Evolutionary conservation across 306 rosid genomes (phyloP).

Genomic region (Astragalus glycyphyllos): DNA sequence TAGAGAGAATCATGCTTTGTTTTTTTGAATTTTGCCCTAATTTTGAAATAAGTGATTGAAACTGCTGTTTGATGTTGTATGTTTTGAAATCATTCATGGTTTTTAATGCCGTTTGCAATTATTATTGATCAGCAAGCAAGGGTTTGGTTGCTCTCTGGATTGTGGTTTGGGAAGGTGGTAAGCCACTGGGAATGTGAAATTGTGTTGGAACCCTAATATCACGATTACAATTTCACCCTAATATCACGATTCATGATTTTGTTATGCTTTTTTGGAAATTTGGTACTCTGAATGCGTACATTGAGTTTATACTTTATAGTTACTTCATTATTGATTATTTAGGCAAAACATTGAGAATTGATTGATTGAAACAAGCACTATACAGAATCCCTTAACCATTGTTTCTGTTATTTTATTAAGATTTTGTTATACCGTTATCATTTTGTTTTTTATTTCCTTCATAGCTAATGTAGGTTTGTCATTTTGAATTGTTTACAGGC

Average conservation of each 20-base stretch:
- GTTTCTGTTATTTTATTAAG: slow-evolving; percentile 16
- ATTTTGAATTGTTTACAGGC: slow-evolving; percentile 39
- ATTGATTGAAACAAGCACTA: slow-evolving; percentile 37
- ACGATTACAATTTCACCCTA: slow-evolving; percentile 40
- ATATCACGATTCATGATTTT: slow-evolving; percentile 33
- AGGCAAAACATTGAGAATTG: slow-evolving; percentile 36
- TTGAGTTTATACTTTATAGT: slow-evolving; percentile 37
- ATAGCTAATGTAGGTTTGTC: slow-evolving; percentile 44
- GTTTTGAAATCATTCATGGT: slow-evolving; percentile 26
- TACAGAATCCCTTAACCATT: slow-evolving; percentile 14
- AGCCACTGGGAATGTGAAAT: slow-evolving; percentile 33
- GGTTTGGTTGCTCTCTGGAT: slow-evolving; percentile 38
- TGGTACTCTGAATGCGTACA: slow-evolving; percentile 3
- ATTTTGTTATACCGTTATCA: background rate
- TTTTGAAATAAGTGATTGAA: slow-evolving; percentile 33
- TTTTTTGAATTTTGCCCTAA: slow-evolving; percentile 39
- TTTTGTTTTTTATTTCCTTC: slow-evolving; percentile 37
- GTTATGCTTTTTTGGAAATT: slow-evolving; percentile 42
- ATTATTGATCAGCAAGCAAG: slow-evolving; percentile 1
- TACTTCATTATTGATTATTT: slow-evolving; percentile 27
- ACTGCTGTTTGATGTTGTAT: slow-evolving; percentile 9
- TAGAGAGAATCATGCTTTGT: slow-evolving; percentile 26
- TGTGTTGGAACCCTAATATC: slow-evolving; percentile 35
- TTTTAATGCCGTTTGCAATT: slow-evolving; percentile 28
- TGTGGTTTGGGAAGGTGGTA: slow-evolving; percentile 36